phyloP scores from a whole-genome alignment of 176 grass and related monocot species.

The Carex littledalei region DNA sequence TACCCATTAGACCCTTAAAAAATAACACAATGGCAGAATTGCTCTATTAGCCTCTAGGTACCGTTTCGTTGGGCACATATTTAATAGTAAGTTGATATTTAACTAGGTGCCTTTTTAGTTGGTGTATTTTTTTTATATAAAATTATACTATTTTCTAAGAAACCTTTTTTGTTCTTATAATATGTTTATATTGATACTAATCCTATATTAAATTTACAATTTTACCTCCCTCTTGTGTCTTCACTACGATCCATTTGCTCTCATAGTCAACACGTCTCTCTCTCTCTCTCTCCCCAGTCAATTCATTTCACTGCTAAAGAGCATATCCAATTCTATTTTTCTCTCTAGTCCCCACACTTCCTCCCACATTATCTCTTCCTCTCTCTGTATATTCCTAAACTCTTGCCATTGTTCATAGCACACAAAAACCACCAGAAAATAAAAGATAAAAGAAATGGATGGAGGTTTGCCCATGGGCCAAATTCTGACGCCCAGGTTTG shows the following conservation, averaged over 20 bases:
- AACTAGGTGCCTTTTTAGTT: too few relatives aligned
- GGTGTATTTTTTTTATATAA: too few relatives aligned
- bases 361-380: background rate
- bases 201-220: background rate
- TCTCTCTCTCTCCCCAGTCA: background rate
- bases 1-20: too few relatives aligned
- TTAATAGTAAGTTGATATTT: too few relatives aligned
- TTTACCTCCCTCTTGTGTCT: background rate
- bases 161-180: too few relatives aligned
- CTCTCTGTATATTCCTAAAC: background rate
- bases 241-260: background rate
- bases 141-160: too few relatives aligned
- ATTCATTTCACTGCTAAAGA: conserved; percentile 4
- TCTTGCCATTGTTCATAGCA: background rate
- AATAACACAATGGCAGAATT: too few relatives aligned
- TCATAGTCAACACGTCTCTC: background rate
- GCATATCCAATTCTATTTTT: background rate
- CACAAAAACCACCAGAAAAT: background rate
- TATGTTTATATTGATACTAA: too few relatives aligned
- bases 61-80: too few relatives aligned
- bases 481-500: conserved; percentile 37
- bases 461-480: conserved; percentile 15
- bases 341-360: background rate
- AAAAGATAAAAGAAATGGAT: background rate
- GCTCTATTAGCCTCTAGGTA: too few relatives aligned